Evolutionary conservation across 768 basidiomycete species (phyloP).

Genomic region (Lactarius vividus): DNA sequence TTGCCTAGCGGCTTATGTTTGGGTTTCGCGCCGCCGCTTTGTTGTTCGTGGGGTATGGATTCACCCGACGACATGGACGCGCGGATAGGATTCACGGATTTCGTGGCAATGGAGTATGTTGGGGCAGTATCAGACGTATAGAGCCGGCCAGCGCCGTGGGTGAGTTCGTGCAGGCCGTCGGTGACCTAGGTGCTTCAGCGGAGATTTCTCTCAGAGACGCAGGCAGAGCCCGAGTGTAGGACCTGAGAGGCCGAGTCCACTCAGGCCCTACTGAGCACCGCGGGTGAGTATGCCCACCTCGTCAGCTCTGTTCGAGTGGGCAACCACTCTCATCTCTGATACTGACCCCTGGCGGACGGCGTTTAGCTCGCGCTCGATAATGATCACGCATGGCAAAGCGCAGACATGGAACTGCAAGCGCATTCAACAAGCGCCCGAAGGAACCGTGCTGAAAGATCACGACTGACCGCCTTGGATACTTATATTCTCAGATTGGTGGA

Average conservation of each 20-base stretch:
- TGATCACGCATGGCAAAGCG: slow-evolving; percentile 72
- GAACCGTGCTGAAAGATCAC: slow-evolving; percentile 71
- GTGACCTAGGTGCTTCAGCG: slow-evolving; percentile 72
- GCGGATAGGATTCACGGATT: slow-evolving; percentile 26
- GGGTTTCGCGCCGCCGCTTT: neutral
- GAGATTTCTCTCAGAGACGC: slow-evolving; percentile 62
- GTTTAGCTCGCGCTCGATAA: slow-evolving; percentile 82
- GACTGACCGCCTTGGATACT: slow-evolving; percentile 65
- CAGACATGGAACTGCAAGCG: slow-evolving; percentile 71
- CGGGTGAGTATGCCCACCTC: slow-evolving; percentile 91
- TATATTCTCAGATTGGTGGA: slow-evolving; percentile 80
- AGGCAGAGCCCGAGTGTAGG: slow-evolving; percentile 67
- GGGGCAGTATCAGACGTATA: slow-evolving; percentile 30
- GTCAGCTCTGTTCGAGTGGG: slow-evolving; percentile 79
- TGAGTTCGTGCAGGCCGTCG: slow-evolving; percentile 77
- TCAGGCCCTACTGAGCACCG: slow-evolving; percentile 79
- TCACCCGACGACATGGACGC: slow-evolving; percentile 29
- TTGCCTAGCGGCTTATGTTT: neutral
- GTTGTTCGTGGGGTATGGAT: neutral
- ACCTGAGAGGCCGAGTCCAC: slow-evolving; percentile 69
- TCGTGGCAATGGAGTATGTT: slow-evolving; percentile 4
- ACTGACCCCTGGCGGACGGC: slow-evolving; percentile 54
- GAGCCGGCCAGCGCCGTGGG: slow-evolving; percentile 67
- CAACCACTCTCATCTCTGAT: neutral
- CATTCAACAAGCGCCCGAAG: slow-evolving; percentile 75